Base-by-base conservation (phyloP, 1,139 yeast species). In the Diutina ranongensis region DNA sequence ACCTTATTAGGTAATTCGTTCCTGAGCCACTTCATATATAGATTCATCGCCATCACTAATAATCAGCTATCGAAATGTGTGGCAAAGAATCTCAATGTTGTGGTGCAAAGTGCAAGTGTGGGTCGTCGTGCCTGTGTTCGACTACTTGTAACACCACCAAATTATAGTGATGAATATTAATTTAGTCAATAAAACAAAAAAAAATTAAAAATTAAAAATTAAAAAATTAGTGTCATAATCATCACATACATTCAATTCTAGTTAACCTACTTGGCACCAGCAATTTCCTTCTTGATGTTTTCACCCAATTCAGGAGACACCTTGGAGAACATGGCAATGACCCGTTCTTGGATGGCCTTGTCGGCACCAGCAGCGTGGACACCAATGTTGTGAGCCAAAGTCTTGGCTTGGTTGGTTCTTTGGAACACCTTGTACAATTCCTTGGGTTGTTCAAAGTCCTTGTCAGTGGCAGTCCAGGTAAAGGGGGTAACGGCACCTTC, bases 401-500 rank as follows among this genome's bases (percentile, higher is more conserved):
- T 78, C 58, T 75, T 78, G 66, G 86, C 95, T 66, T 85, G 95
- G 55, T 85, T 83, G 57, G 79, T 78, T 61, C 69, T 81, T 50
- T 83, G 85, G 63, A 85, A 74, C 44, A 83, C 92, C 49, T 80
- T 70, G 81, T 70, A 76, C 84, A 89, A 61, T 72, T 55, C 70
- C 64, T 55, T 62, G 70, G 64, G 83, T 72, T 57, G 97, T 75
- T 67, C 82, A 85, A 58, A 72, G 62, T 87, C 95, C 48, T 74
- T 82, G 49, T 80, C 83, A 42, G 75, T 74, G 48, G 76, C 77
- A 51, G 76, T 74, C 96, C 96, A 88, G 71, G 86, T 94, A 80
- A 78, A 84, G 55, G 87, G 86, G 53, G 80, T 71, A 48, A 95
- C 96, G 52, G 94, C 80, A 50, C 97, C 97, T 49, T 72, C 67